Base-by-base conservation (phyloP, 2,329 filamentous ascomycete genomes). In the Trichoderma atrobrunneum region DNA sequence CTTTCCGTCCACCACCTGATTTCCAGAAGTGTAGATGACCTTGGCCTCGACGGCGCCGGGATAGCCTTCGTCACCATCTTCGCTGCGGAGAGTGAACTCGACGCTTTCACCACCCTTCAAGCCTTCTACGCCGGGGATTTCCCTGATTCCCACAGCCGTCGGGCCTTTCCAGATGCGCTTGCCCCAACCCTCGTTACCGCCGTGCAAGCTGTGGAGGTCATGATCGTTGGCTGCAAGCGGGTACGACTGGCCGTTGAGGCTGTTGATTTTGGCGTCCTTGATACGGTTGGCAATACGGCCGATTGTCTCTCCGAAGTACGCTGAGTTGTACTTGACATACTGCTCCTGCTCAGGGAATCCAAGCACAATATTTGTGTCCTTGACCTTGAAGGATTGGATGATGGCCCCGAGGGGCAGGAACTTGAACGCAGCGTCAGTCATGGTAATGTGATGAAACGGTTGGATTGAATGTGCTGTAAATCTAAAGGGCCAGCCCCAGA, bases 221-320 rank as follows among this genome's bases (percentile, higher is more conserved):
- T 36, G 34, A 36, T 98, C 89, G 83, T 97, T 98, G 73, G 88
- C 87, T 8, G 88, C 86, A 57, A 98, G 86, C 18, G 86, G 77
- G 81, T 97, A 96, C 4, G 87, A 84, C 78, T 89, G 87, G 74
- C 86, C 85, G 81, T 97, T 97, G 76, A 98, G 83, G 66, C 86
- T 86, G 75, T 90, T 83, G 79, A 98, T 90, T 76, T 89, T 86
- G 30, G 91, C 94, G 78, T 87, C 85, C 71, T 89, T 88, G 79
- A 97, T 90, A 72, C 95, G 91, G 84, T 98, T 98, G 73, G 94
- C 89, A 24, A 91, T 85, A 69, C 90, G 93, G 70, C 96, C 96
- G 80, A 98, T 97, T 59, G 94, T 98, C 81, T 95, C 95, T 75
- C 96, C 95, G 79, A 97, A 98, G 85, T 90, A 95, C 2, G 93